Conservation (phyloP, 2,329 filamentous ascomycete genomes). For the Didymellaceae sp. region DNA sequence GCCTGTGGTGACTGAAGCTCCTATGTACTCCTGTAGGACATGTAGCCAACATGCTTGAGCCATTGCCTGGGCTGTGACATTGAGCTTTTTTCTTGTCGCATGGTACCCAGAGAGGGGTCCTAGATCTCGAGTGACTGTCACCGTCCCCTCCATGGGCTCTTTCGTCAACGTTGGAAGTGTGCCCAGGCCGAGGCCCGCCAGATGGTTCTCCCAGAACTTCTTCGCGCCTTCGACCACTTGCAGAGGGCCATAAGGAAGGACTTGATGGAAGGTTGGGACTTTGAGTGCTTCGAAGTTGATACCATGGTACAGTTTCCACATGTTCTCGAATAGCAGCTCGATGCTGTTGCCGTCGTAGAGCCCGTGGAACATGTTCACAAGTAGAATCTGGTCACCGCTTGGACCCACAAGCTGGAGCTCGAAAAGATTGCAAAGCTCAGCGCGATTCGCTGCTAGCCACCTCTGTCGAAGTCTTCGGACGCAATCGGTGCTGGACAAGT, state of each 20-base stretch:
- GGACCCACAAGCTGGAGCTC: constrained; percentile 56
- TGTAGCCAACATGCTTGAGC: constrained; percentile 77
- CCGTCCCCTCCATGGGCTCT: constrained; percentile 22
- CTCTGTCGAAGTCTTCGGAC: background rate
- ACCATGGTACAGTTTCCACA: constrained; percentile 61
- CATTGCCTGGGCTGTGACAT: constrained; percentile 79
- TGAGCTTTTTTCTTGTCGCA: constrained; percentile 61
- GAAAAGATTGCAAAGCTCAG: constrained; percentile 59
- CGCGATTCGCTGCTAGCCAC: constrained; percentile 47
- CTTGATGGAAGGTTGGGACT: constrained; percentile 68
- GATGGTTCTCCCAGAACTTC: constrained; percentile 71
- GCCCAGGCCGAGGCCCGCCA: constrained; percentile 50
- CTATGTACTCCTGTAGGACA: constrained; percentile 62
- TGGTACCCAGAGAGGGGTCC: constrained; percentile 56
- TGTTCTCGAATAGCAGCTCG: constrained; percentile 66
- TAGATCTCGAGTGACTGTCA: constrained; percentile 45
- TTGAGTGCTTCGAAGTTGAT: constrained; percentile 25
- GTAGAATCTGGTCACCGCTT: constrained; percentile 52
- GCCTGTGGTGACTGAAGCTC: constrained; percentile 65
- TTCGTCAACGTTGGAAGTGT: constrained; percentile 37
- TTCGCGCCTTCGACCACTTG: constrained; percentile 55
- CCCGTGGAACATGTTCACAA: constrained; percentile 80
- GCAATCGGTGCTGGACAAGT: constrained; percentile 24
- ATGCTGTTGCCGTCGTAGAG: constrained; percentile 87
- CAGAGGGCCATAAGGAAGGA: constrained; percentile 74